Base-by-base conservation (phyloP, 495 filamentous ascomycete species). In the Aspergillus cavernicola region DNA sequence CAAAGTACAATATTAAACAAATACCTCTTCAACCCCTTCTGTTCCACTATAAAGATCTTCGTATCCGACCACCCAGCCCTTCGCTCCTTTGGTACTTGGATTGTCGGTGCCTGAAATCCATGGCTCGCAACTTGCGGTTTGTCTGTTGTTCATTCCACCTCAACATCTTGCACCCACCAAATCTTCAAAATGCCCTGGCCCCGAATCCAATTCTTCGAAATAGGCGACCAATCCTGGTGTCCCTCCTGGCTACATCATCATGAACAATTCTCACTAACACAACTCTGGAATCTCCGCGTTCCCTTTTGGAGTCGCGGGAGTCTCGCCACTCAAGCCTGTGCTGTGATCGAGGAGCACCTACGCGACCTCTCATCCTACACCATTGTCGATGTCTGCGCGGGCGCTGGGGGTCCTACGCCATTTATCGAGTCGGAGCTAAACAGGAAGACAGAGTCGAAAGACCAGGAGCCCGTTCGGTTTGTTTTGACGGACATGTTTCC, bases 311-410 rank as follows among this genome's bases (percentile, higher is more conserved):
- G 58, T 53, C 52, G 60, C 43, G 58, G 62, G 26, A 57, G 48
- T 13, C 52, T 60, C 3, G 52, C 53, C 1, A 60, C 52, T 1
- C 60, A 60, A 19, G 64, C 68, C 46, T 59, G 61, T 53, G 63
- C 67, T 46, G 68, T 79, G 32, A 70, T 85, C 20, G 66, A 70
- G 55, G 44, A 67, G 66, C 41, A 77, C 79, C 23, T 70, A 56
- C 23, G 20, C 39, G 60, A 68, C 33, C 59, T 73, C 1, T 71
- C 69, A 24, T 71, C 59, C 6, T 78, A 81, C 60, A 78, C 76
- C 15, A 80, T 86, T 52, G 79, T 89, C 46, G 87, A 91, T 66
- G 85, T 89, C 66, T 88, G 85, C 65, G 83, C 87, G 15, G 87
- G 87, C 49, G 84, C 75, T 22, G 87, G 87, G 36, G 87, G 86